phyloP scores from a whole-genome alignment of 2,329 filamentous ascomycete genomes.

The Exophiala xenobiotica region DNA sequence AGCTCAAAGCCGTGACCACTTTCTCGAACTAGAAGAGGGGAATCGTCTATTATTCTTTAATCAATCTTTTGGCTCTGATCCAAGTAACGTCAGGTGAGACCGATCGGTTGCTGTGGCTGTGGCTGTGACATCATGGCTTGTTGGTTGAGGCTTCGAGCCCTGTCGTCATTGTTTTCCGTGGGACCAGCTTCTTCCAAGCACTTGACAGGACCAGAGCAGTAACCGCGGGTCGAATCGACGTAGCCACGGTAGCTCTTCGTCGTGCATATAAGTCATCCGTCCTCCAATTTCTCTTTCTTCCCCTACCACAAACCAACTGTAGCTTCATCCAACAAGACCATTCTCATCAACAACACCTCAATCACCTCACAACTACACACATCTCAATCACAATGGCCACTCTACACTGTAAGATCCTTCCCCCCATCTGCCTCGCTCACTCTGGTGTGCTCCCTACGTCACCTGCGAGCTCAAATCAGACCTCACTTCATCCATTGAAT shows the following conservation, averaged over 20 bases:
- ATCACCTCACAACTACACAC: constrained; percentile 2
- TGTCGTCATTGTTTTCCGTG: background rate
- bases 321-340: background rate
- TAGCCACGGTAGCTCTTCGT: too few relatives aligned
- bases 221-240: too few relatives aligned
- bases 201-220: too few relatives aligned
- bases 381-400: constrained; percentile 53
- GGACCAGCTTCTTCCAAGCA: too few relatives aligned
- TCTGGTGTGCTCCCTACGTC: constrained; percentile 16
- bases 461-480: constrained; percentile 11
- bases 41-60: too few relatives aligned
- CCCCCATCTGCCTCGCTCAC: background rate
- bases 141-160: background rate
- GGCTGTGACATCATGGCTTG: too few relatives aligned
- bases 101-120: too few relatives aligned
- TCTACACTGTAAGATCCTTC: constrained; percentile 55
- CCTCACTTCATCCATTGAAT: background rate
- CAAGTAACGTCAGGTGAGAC: too few relatives aligned
- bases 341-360: background rate
- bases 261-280: constrained; percentile 20
- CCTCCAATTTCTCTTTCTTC: constrained; percentile 9
- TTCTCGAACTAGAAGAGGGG: too few relatives aligned
- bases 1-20: too few relatives aligned
- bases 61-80: too few relatives aligned
- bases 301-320: constrained; percentile 5